phyloP scores from a whole-genome alignment of 306 rosid species.

The Fragaria vesca region DNA sequence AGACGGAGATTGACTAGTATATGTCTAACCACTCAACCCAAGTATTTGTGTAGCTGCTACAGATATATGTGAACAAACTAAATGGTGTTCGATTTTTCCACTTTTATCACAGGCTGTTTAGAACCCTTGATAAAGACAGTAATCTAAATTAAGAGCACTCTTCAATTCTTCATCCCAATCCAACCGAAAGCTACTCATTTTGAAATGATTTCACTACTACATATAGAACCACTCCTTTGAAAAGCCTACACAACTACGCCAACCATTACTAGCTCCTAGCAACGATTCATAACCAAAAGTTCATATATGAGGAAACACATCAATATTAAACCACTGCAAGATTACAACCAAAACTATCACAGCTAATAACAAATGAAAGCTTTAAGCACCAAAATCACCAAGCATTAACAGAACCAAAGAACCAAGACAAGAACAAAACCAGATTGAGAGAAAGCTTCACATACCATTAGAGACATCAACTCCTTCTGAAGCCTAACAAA shows the following conservation, averaged over 20 bases:
- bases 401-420: constrained; percentile 11
- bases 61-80: background rate
- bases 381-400: background rate
- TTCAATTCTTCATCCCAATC: background rate
- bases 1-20: background rate
- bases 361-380: background rate
- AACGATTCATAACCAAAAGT: background rate
- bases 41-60: background rate
- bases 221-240: background rate
- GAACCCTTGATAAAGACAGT: background rate
- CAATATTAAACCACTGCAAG: background rate
- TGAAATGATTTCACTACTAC: too few species aligned
- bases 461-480: constrained; percentile 96
- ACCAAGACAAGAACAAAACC: background rate
- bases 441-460: constrained; percentile 11
- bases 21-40: background rate
- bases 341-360: background rate
- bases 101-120: background rate
- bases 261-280: background rate
- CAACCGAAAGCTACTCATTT: background rate
- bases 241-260: background rate
- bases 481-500: constrained; percentile 87
- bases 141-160: background rate
- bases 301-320: background rate
- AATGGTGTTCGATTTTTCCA: background rate